Evolutionary conservation across 192 early-diverging fungal genomes (phyloP).

Genomic region (Umbelopsis sp.): DNA sequence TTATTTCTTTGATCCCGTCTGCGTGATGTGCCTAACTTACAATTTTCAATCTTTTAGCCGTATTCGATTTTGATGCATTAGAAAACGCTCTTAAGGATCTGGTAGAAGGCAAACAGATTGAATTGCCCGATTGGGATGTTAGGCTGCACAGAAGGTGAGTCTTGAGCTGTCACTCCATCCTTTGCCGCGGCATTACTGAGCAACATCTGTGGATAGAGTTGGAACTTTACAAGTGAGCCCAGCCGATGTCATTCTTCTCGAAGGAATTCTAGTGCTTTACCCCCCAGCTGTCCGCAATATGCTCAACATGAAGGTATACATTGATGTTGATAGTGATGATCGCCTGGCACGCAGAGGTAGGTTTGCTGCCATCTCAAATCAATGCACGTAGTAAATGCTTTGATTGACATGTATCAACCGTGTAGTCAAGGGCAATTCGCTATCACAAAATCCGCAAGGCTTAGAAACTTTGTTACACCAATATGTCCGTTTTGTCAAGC

Average conservation of each 20-base stretch:
- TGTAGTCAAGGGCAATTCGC: constrained; percentile 35
- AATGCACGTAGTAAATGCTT: neutral
- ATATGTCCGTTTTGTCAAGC: constrained; percentile 82
- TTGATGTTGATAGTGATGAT: constrained; percentile 85
- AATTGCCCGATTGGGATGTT: constrained; percentile 70
- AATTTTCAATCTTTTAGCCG: constrained; percentile 42
- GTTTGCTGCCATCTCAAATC: too few species aligned
- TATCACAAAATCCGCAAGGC: constrained; percentile 32
- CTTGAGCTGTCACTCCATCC: constrained; percentile 5
- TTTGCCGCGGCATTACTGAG: neutral
- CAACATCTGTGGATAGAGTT: neutral
- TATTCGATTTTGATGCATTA: constrained; percentile 77
- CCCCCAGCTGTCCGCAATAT: constrained; percentile 62
- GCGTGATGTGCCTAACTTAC: neutral
- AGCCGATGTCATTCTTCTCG: constrained; percentile 75
- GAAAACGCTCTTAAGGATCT: constrained; percentile 55
- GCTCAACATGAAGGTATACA: constrained; percentile 80
- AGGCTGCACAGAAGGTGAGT: constrained; percentile 46
- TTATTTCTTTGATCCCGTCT: neutral
- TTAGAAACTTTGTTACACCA: constrained; percentile 64
- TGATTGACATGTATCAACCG: neutral
- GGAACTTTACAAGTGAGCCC: constrained; percentile 36
- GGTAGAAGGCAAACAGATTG: constrained; percentile 46
- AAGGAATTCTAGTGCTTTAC: constrained; percentile 82
- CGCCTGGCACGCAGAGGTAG: constrained; percentile 60